Evolutionary conservation across 2,329 filamentous ascomycete genomes (phyloP), one percentile per base, ranked within the genome.

Genomic region (Chrysoporthe austroafricana): DNA sequence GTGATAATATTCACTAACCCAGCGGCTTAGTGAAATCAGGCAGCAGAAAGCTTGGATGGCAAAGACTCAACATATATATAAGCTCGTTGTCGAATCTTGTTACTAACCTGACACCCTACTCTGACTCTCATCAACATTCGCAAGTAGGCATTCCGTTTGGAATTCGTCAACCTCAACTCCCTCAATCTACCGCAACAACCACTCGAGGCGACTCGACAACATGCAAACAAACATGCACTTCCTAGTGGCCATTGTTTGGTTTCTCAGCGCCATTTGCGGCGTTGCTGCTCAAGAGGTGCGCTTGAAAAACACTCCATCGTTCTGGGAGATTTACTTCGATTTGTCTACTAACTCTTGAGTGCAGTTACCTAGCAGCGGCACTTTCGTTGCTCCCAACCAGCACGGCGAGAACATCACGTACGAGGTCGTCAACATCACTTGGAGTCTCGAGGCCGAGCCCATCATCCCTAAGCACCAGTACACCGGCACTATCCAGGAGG

Each of bases 401-500:
- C 26, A 34, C n/a, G 60, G 60, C 5, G 44, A n/a, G 8, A 50
- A 62, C 60, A 34, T 34, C 26, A 62, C 44, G 44, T 62, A 48
- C 44, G 18, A 32, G 16, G 14, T 62, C 44, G 43, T n/a, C 26
- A n/a, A 62, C 42, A 50, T 62, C 60, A 62, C 60, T 44, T 62
- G 60, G 60, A 18, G 14, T 5, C 60, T 62, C 2, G 60, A 62
- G 60, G 60, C 60, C 32, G 43, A 62, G 26, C 60, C 60, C 32
- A 14, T 18, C 26, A 62, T 62, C 32, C 60, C 60, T 44, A 11
- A 7, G 26, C 60, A 62, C 60, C 4, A 21, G 4, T 62, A 36
- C 60, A 21, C 44, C 34, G 56, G 56, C 21, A 65, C 63, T 11
- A 36, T 60, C 11, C 42, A 65, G 63, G 42, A 59, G n/a, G 56